Conservation (phyloP, 2,329 filamentous ascomycete species). For the Calonectria fujianensis region DNA sequence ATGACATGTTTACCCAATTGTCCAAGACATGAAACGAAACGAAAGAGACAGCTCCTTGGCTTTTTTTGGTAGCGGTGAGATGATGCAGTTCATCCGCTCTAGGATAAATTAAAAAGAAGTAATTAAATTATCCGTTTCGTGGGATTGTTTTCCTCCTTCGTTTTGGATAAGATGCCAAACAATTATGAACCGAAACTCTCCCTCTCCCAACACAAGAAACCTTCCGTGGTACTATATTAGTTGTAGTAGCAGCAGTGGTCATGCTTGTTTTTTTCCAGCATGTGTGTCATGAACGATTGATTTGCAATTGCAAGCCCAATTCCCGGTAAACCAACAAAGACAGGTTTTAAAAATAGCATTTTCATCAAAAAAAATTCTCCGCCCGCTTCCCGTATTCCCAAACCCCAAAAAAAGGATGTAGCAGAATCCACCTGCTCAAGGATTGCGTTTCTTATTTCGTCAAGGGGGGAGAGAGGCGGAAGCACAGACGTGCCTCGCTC, state of each 20-base stretch:
- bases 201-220: not conserved
- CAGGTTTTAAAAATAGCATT: conserved; percentile 5
- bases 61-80: not conserved
- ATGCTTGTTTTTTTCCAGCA: not conserved
- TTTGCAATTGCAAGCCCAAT: conserved; percentile 1
- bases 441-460: conserved; percentile 10
- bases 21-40: conserved; percentile 20
- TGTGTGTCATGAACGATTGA: conserved; percentile 4
- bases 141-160: not conserved
- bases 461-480: not conserved
- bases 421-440: not conserved
- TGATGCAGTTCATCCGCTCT: conserved; percentile 2
- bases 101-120: conserved; percentile 29
- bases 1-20: not conserved
- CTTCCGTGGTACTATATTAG: not conserved
- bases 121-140: conserved; percentile 15
- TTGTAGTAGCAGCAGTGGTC: not conserved
- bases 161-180: conserved; percentile 4
- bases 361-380: conserved; percentile 15
- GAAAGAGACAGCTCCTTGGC: not conserved
- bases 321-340: not conserved
- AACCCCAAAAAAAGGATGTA: conserved; percentile 6
- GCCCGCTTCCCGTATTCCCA: conserved; percentile 29
- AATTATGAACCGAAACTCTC: not conserved
- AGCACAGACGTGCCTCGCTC: conserved; percentile 1